Evolutionary conservation across 2,329 filamentous ascomycete species (phyloP), one percentile per base, ranked within the genome.

Genomic region (Pseudopyricularia javanii): DNA sequence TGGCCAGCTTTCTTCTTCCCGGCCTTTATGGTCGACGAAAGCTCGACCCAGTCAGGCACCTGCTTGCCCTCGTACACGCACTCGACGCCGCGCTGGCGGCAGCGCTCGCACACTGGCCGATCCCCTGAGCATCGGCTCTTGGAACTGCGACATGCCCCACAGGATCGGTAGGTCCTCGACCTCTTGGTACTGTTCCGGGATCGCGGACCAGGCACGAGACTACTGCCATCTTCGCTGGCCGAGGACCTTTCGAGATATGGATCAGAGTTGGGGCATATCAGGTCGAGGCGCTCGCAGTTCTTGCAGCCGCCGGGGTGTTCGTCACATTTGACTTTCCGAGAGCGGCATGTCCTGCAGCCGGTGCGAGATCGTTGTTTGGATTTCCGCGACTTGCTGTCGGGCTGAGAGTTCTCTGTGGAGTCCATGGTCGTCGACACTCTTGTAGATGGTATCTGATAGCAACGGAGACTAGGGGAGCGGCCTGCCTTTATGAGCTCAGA

Each of bases 31-130:
- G 12, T 49, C 8, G 47, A 30, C 28, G 47, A 49, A 14, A 49
- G 47, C n/a, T 56, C 51, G 7, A 54, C 50, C 57, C 56, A 59
- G n/a, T 54, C 54, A 30, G 57, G 57, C 3, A 50, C 53, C 40
- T 56, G 50, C 26, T 54, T 55, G 45, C 54, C 57, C 53, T 57
- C 54, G 50, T 59, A 59, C 22, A 51, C 32, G 47, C 57, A 59
- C 5, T 54, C 50, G 1, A 56, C 20, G 15, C 50, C 37, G 14
- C 51, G 50, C 34, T 55, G 51, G n/a, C 51, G 52, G 30, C 57
- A 59, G 11, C 57, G 53, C 1, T 53, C 37, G 43, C 57, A 59
- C 9, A 47, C 17, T 4, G 57, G 57, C 9, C 55, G 40, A 28
- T 55, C 56, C 4, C 57, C 57, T 4, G 54, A 55, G 40, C 57